Percentiles rank a stretch among this genome's conserved stretches.
These are phyloP conservation scores for Echria macrotheca DNA, from an alignment of 495 filamentous ascomycete genomes.

Conservation along the genomic window DNA sequence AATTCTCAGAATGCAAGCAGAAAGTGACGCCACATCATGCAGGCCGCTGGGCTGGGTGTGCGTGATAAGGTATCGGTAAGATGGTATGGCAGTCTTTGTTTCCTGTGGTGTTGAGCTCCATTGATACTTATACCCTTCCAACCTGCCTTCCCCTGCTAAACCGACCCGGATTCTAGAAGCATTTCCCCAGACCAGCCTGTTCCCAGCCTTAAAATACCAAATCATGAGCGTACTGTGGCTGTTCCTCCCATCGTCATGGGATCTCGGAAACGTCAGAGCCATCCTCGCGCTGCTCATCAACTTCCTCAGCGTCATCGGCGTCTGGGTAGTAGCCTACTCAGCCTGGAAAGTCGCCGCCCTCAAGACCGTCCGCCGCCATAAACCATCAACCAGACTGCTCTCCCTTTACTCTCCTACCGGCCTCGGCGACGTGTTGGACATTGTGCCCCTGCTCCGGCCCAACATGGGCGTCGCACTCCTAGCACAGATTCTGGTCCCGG, in stretches of 20 bases:
- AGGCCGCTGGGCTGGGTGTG: no score
- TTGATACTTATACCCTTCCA: no score
- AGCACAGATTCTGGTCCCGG: slow-evolving; percentile 1
- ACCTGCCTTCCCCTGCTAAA: no score
- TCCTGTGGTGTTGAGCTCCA: no score
- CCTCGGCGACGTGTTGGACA: slow-evolving; percentile 4
- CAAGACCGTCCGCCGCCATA: neutral
- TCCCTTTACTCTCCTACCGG: neutral
- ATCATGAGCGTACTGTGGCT: slow-evolving; percentile 4
- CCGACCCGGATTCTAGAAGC: no score
- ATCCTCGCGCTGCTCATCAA: slow-evolving; percentile 2
- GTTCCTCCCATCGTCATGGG: neutral
- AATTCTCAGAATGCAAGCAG: no score
- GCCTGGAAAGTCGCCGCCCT: slow-evolving; percentile 1
- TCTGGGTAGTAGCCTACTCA: neutral
- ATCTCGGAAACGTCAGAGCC: neutral
- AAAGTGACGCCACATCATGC: no score
- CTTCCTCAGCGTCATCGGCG: slow-evolving; percentile 1
- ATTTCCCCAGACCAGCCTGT: no score
- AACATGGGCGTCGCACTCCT: neutral
- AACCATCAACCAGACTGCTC: slow-evolving; percentile 4
- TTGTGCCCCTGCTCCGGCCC: neutral
- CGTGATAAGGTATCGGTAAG: no score
- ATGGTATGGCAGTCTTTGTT: no score
- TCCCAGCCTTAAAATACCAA: no score